phyloP scores from a whole-genome alignment of 2,329 filamentous ascomycete genomes.

The Cordyceps cicadae region DNA sequence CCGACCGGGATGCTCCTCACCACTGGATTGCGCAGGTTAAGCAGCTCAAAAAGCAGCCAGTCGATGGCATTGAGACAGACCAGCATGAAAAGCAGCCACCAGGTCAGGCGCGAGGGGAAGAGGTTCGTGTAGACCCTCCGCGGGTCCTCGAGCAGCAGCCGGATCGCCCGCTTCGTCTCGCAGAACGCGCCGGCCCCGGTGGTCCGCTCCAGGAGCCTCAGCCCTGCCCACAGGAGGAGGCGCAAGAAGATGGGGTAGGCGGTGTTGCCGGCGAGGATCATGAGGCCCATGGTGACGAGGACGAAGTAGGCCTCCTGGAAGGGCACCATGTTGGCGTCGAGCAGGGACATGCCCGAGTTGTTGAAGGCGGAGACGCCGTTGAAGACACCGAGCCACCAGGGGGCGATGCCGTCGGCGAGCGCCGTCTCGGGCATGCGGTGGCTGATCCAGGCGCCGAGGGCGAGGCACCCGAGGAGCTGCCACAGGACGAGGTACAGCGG shows the following conservation, averaged over 20 bases:
- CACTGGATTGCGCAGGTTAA: constrained; percentile 54
- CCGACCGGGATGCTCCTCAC: constrained; percentile 43
- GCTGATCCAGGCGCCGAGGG: constrained; percentile 53
- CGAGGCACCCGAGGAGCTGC: constrained; percentile 51
- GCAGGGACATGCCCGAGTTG: constrained; percentile 60
- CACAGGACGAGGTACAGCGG: constrained; percentile 52
- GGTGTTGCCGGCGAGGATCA: constrained; percentile 59
- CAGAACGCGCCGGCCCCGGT: constrained; percentile 29
- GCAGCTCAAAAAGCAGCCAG: constrained; percentile 57
- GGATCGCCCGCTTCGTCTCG: constrained; percentile 40
- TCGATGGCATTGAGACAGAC: constrained; percentile 53
- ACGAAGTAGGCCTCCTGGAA: constrained; percentile 47
- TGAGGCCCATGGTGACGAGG: constrained; percentile 43
- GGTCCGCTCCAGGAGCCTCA: constrained; percentile 31
- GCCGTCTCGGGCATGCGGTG: constrained; percentile 41
- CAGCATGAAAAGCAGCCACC: constrained; percentile 57
- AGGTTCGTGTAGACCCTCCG: constrained; percentile 54
- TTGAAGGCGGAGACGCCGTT: constrained; percentile 62
- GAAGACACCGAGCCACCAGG: constrained; percentile 63
- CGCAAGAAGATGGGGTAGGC: constrained; percentile 57
- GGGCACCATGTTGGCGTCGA: constrained; percentile 58
- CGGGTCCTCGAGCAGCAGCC: constrained; percentile 48
- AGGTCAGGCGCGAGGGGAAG: constrained; percentile 55
- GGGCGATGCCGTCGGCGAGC: constrained; percentile 48
- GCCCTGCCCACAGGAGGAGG: constrained; percentile 46